Conservation (phyloP, 2,329 filamentous ascomycete genomes). For the Diatrype stigma region DNA sequence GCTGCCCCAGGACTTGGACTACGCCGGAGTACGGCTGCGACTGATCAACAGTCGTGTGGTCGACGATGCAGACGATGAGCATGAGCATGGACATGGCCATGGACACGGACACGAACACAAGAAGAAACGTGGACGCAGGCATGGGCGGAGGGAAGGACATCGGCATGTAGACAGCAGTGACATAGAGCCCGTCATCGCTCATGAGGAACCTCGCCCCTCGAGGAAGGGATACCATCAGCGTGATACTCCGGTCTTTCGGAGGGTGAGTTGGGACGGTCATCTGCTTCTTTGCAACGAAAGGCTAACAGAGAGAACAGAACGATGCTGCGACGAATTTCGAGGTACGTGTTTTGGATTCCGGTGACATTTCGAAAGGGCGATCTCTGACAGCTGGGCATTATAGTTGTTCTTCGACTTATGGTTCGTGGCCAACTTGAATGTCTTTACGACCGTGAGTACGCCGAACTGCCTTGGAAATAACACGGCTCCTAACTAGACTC, state of each 20-base stretch:
- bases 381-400: neutral
- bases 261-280: constrained; percentile 9
- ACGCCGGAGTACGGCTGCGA: constrained; percentile 17
- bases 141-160: neutral
- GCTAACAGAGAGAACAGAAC: constrained; percentile 13
- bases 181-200: neutral
- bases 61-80: constrained; percentile 1
- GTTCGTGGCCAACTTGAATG: constrained; percentile 61
- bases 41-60: constrained; percentile 18
- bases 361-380: neutral
- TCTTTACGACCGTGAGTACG: constrained; percentile 47
- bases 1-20: constrained; percentile 16
- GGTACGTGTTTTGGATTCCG: constrained; percentile 6
- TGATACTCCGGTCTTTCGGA: constrained; percentile 14
- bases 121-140: neutral
- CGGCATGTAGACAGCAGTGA: neutral
- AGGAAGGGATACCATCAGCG: constrained; percentile 4
- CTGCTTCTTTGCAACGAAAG: neutral
- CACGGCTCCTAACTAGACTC: neutral
- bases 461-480: neutral
- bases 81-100: constrained; percentile 8
- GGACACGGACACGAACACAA: constrained; percentile 8
- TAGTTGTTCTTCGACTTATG: constrained; percentile 59
- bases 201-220: neutral
- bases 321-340: constrained; percentile 20